phyloP scores from a whole-genome alignment of 805 yeast species.

The Lipomyces mesembrius region DNA sequence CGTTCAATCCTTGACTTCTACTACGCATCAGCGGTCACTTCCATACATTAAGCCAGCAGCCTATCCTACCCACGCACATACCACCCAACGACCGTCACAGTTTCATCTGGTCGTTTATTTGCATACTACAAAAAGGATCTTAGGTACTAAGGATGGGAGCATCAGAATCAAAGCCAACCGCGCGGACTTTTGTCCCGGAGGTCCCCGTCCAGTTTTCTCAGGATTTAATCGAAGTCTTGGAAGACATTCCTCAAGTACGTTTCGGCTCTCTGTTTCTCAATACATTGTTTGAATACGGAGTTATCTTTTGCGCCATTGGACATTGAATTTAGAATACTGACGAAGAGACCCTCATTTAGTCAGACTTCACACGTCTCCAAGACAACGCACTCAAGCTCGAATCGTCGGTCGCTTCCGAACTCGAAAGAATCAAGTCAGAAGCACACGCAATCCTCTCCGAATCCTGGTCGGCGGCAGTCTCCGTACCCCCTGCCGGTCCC shows the following conservation, averaged over 20 bases:
- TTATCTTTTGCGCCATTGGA: no score
- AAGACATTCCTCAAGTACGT: conserved; percentile 41
- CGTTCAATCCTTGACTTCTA: not conserved
- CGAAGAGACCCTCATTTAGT: conserved; percentile 27
- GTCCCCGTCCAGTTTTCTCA: conserved; percentile 45
- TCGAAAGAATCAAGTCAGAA: conserved; percentile 43
- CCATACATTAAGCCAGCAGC: no score
- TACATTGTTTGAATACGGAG: not conserved
- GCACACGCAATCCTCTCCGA: conserved; percentile 41
- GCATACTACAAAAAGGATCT: not conserved
- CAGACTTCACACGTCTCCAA: conserved; percentile 48
- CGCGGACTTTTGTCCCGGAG: conserved; percentile 41
- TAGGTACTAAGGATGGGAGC: conserved; percentile 31
- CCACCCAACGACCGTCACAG: not conserved
- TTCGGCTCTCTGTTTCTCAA: not conserved
- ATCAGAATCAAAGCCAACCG: conserved; percentile 27
- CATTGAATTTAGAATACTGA: not conserved
- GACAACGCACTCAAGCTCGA: conserved; percentile 45
- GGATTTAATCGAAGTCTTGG: conserved; percentile 44
- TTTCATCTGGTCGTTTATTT: no score
- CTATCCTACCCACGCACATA: no score
- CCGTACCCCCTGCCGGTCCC: conserved; percentile 15
- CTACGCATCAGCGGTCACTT: no score
- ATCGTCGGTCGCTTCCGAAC: conserved; percentile 45
- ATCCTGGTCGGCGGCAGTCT: conserved; percentile 24